Conservation (phyloP, 2,329 filamentous ascomycete species). For the Colletotrichum gigasporum region DNA sequence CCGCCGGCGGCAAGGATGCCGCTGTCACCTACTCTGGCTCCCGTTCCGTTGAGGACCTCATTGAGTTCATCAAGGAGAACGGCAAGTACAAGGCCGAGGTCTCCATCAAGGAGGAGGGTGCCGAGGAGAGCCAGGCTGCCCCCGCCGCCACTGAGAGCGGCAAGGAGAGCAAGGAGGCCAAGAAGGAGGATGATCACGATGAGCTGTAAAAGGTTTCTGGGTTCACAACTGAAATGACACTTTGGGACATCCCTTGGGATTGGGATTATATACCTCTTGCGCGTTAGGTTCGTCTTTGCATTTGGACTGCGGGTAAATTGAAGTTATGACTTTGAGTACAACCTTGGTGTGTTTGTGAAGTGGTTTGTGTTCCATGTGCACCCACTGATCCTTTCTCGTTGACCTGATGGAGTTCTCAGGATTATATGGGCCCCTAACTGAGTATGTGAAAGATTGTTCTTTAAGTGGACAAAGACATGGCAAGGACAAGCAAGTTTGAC, state of each 20-base stretch:
- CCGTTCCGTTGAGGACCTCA: slow-evolving; percentile 90
- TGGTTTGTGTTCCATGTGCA: too few relatives aligned
- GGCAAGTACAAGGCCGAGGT: slow-evolving; percentile 87
- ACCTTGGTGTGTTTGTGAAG: too few relatives aligned
- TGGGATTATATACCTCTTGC: slow-evolving; percentile 36
- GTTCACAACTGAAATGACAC: slow-evolving; percentile 28
- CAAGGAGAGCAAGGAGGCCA: slow-evolving; percentile 53
- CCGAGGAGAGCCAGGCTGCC: slow-evolving; percentile 61
- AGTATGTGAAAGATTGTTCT: too few relatives aligned
- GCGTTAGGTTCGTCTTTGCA: slow-evolving; percentile 28
- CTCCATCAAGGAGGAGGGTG: slow-evolving; percentile 62
- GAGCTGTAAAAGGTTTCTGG: slow-evolving; percentile 71
- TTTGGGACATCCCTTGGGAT: slow-evolving; percentile 28
- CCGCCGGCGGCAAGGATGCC: slow-evolving; percentile 85
- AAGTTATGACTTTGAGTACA: slow-evolving; percentile 18
- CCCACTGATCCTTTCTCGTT: too few relatives aligned
- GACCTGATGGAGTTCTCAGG: too few relatives aligned
- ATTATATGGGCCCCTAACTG: too few relatives aligned
- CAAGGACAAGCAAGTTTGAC: too few relatives aligned
- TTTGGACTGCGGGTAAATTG: slow-evolving; percentile 30
- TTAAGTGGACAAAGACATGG: too few relatives aligned
- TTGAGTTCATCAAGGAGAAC: slow-evolving; percentile 93
- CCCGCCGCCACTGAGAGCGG: slow-evolving; percentile 60
- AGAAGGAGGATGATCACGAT: slow-evolving; percentile 67
- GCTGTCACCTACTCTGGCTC: slow-evolving; percentile 89